Evolutionary conservation across 2,329 filamentous ascomycete species (phyloP), one percentile per base, ranked within the genome.

Genomic region (Colletotrichum euphorbiae): DNA sequence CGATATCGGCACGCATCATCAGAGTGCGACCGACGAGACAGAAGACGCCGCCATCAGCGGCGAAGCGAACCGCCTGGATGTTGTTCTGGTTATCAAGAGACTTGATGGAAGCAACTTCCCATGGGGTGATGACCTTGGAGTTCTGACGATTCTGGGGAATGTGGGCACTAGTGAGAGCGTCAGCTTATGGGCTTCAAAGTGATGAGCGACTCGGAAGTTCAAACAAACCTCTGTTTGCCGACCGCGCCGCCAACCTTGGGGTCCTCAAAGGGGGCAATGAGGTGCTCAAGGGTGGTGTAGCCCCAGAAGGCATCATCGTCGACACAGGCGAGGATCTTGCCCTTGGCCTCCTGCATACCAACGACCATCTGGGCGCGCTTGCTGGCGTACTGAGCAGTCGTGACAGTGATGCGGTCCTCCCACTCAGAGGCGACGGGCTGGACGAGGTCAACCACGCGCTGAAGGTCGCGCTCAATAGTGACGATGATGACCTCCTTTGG

Each of bases 251-350:
- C 75, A 6, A 77, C 58, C 1, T 71, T 62, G 3, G 71, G 50
- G 3, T 73, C 7, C 40, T 77, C 66, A 7, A 77, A 76, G 3
- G 72, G 72, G 3, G 74, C 75, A 2, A 77, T 67, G 2, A 77
- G 67, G 19, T 74, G 55, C 1, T 40, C 57, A 1, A 77, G 58
- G 0, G 73, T 28, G 0, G 48, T 1, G 0, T 60, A 56, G 3
- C 50, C 62, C 73, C 73, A 77, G 15, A 69, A 69, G 21, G 72
- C 72, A 38, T 77, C 75, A n/a, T 77, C 76, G 5, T 77, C 76
- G 1, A 74, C 75, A 1, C 76, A 40, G 0, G 72, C 72, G 1
- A 77, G 12, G 4, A 77, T 73, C 2, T 45, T 51, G 6, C 75
- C 75, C 6, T 9, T 65, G 28, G 71, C 69, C 4, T 46, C 17